Conservation (phyloP, 139 green algal species). For the Dunaliella sp. region DNA sequence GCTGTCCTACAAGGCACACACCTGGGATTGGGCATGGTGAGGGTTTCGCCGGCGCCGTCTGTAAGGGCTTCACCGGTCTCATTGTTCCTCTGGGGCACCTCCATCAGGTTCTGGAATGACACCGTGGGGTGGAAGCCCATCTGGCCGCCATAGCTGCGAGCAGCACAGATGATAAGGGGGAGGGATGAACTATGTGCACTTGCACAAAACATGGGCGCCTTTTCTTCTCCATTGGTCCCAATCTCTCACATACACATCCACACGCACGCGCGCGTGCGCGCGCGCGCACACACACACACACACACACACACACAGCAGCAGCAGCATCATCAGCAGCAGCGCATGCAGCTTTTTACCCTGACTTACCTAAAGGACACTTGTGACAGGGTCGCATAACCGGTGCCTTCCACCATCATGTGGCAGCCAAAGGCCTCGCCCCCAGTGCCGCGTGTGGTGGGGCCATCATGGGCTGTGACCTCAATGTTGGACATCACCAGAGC, state of each 20-base stretch:
- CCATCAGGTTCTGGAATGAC: not conserved
- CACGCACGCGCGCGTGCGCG: not conserved
- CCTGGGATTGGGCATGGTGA: not conserved
- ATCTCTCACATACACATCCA: too few relatives aligned
- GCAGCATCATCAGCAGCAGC: too few relatives aligned
- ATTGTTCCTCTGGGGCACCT: not conserved
- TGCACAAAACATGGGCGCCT: too few relatives aligned
- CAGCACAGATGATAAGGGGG: not conserved
- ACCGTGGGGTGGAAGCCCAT: not conserved
- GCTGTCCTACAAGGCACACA: too few relatives aligned
- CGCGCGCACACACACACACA: not conserved
- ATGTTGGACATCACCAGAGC: constrained; percentile 44
- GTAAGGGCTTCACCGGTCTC: not conserved
- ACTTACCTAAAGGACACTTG: constrained; percentile 2
- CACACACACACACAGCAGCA: too few relatives aligned
- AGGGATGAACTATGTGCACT: too few relatives aligned
- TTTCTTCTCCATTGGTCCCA: too few relatives aligned
- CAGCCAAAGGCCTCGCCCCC: constrained; percentile 11
- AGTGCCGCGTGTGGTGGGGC: not conserved
- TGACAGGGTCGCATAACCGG: not conserved
- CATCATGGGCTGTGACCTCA: constrained; percentile 8
- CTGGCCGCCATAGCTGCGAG: not conserved
- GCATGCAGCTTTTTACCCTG: too few relatives aligned
- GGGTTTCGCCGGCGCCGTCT: not conserved
- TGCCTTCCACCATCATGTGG: not conserved